Percentiles rank a stretch among this genome's conserved stretches.
phyloP scores from a whole-genome alignment of 305 asterid genomes.

The Fraxinus sp. region DNA sequence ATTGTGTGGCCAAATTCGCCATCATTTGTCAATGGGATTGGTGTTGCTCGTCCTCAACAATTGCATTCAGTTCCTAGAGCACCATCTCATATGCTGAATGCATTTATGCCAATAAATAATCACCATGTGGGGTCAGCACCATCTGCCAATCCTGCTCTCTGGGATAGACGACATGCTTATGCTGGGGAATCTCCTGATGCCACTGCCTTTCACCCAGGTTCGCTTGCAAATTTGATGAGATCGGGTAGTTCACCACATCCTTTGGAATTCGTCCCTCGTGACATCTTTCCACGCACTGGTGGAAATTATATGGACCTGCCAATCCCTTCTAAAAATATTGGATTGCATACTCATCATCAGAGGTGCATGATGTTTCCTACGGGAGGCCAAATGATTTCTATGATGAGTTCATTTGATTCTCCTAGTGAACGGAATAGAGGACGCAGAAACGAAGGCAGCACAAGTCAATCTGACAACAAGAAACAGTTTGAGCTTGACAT shows the following conservation, averaged over 20 bases:
- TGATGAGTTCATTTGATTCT: constrained; percentile 79
- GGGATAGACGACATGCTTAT: constrained; percentile 76
- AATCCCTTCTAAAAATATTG: constrained; percentile 65
- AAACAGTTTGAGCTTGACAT: constrained; percentile 96
- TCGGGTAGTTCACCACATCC: constrained; percentile 83
- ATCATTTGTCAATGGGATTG: constrained; percentile 67
- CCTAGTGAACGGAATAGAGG: constrained; percentile 77
- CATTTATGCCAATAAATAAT: constrained; percentile 61
- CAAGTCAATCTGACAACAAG: constrained; percentile 73
- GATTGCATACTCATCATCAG: constrained; percentile 78
- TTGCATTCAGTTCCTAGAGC: constrained; percentile 79
- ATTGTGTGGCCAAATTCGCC: constrained; percentile 84
- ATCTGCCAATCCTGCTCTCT: constrained; percentile 71
- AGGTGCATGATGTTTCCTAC: constrained; percentile 82
- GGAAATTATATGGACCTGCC: constrained; percentile 70
- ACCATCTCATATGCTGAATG: constrained; percentile 64
- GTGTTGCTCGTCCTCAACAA: constrained; percentile 64
- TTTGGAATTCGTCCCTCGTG: constrained; percentile 70
- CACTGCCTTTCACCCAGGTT: constrained; percentile 83
- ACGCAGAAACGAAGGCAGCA: constrained; percentile 71
- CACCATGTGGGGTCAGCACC: constrained; percentile 98
- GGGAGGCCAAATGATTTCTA: constrained; percentile 88
- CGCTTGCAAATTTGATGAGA: constrained; percentile 82
- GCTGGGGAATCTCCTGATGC: constrained; percentile 88
- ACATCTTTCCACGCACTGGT: constrained; percentile 60